Evolutionary conservation across 2,329 filamentous ascomycete genomes (phyloP).

Genomic region (Alternaria metachromatica): DNA sequence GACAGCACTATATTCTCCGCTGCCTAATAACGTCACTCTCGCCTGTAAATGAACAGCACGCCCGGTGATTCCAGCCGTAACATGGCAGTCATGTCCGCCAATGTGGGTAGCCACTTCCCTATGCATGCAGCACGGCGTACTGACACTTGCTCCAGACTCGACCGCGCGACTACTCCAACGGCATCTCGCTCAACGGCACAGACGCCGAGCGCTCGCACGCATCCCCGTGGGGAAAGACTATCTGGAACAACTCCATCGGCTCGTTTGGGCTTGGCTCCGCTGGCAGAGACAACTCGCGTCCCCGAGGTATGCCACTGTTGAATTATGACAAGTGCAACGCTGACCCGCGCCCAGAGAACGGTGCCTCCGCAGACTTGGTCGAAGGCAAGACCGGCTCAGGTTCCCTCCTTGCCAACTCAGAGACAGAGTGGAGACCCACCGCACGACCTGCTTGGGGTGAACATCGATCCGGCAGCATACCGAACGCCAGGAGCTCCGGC

Average conservation of each 20-base stretch:
- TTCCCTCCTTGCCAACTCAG: constrained; percentile 71
- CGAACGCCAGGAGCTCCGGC: constrained; percentile 46
- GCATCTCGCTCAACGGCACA: constrained; percentile 37
- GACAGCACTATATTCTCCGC: constrained; percentile 7
- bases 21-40: constrained; percentile 9
- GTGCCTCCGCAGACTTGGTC: constrained; percentile 40
- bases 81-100: constrained; percentile 41
- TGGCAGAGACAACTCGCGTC: constrained; percentile 40
- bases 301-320: constrained; percentile 34
- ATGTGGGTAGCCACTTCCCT: constrained; percentile 31
- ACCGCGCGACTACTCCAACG: constrained; percentile 38
- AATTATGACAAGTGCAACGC: background rate
- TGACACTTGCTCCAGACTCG: constrained; percentile 29
- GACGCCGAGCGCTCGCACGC: constrained; percentile 40
- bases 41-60: constrained; percentile 25
- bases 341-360: constrained; percentile 38
- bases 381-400: constrained; percentile 71
- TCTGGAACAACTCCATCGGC: constrained; percentile 42
- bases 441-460: constrained; percentile 67
- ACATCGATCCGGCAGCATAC: constrained; percentile 29
- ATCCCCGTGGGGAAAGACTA: constrained; percentile 43
- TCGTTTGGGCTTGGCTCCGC: constrained; percentile 35
- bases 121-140: background rate
- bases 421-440: constrained; percentile 67
- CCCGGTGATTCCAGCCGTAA: constrained; percentile 27